A percentile compares a stretch with the other conserved stretches of the same genome.
Conservation (phyloP, 768 basidiomycete genomes). For the Rhodotorula sphaerocarpa region DNA sequence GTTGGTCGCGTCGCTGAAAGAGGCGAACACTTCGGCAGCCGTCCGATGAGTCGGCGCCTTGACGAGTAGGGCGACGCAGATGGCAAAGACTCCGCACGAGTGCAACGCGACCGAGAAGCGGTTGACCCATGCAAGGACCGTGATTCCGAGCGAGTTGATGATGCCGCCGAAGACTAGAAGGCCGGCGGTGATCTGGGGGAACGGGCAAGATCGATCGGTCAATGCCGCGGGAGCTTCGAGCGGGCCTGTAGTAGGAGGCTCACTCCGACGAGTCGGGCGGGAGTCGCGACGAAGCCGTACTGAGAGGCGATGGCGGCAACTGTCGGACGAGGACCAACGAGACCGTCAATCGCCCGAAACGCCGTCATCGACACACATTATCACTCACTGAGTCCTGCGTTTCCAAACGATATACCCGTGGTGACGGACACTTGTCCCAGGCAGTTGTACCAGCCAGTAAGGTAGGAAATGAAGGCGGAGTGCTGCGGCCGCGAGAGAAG, state of each 20-base stretch:
- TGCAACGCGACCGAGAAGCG: constrained; percentile 70
- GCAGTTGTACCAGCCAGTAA: constrained; percentile 50
- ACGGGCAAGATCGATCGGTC: too few relatives aligned
- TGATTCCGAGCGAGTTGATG: constrained; percentile 63
- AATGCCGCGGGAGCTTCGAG: too few relatives aligned
- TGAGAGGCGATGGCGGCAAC: constrained; percentile 61
- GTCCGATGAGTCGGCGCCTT: constrained; percentile 65
- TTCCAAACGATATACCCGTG: constrained; percentile 56
- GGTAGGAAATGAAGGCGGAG: constrained; percentile 58
- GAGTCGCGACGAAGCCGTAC: constrained; percentile 53
- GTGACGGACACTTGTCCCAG: constrained; percentile 61
- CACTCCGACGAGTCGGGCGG: constrained; percentile 56
- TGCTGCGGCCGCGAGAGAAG: constrained; percentile 53
- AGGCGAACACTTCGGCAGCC: constrained; percentile 60
- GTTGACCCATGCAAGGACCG: constrained; percentile 58
- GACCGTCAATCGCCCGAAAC: too few relatives aligned
- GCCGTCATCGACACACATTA: too few relatives aligned
- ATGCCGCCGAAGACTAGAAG: constrained; percentile 61
- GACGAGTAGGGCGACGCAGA: constrained; percentile 62
- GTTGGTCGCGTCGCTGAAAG: constrained; percentile 64
- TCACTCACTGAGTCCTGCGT: not conserved
- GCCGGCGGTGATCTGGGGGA: constrained; percentile 56
- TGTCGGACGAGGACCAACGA: not conserved
- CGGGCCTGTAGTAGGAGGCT: too few relatives aligned
- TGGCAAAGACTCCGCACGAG: constrained; percentile 58